phyloP scores from a whole-genome alignment of 257 asterid genomes.

The Fraxinus quadrangulata region DNA sequence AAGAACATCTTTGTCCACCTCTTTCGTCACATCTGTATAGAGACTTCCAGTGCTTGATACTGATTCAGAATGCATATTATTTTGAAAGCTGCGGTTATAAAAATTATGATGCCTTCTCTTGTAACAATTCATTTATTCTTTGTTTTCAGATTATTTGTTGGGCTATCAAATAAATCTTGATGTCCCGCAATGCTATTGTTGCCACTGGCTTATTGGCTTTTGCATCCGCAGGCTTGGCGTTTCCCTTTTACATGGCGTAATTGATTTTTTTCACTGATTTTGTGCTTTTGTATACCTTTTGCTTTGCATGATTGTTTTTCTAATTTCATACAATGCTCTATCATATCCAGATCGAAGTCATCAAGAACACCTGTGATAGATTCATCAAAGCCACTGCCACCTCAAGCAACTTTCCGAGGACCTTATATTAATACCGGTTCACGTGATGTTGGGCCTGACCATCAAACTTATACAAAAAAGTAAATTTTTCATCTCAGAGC shows the following conservation, averaged over 20 bases:
- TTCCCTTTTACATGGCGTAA: constrained; percentile 97
- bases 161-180: constrained; percentile 34
- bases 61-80: not conserved
- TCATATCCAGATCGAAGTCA: constrained; percentile 60
- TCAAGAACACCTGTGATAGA: constrained; percentile 78
- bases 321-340: not conserved
- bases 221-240: constrained; percentile 84
- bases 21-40: not conserved
- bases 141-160: constrained; percentile 37
- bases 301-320: not conserved
- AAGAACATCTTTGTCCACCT: not conserved
- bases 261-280: constrained; percentile 31
- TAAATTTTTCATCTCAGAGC: constrained; percentile 23
- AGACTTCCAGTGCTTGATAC: not conserved
- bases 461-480: constrained; percentile 64
- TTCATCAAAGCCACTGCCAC: constrained; percentile 90
- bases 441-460: constrained; percentile 90
- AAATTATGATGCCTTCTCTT: not conserved
- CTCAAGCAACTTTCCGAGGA: constrained; percentile 95
- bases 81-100: not conserved
- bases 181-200: constrained; percentile 80
- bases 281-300: not conserved
- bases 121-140: constrained; percentile 2
- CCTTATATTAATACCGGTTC: constrained; percentile 96
- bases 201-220: constrained; percentile 79